phyloP scores from a whole-genome alignment of 169 alveolate species.

The Eimeria necatrix region DNA sequence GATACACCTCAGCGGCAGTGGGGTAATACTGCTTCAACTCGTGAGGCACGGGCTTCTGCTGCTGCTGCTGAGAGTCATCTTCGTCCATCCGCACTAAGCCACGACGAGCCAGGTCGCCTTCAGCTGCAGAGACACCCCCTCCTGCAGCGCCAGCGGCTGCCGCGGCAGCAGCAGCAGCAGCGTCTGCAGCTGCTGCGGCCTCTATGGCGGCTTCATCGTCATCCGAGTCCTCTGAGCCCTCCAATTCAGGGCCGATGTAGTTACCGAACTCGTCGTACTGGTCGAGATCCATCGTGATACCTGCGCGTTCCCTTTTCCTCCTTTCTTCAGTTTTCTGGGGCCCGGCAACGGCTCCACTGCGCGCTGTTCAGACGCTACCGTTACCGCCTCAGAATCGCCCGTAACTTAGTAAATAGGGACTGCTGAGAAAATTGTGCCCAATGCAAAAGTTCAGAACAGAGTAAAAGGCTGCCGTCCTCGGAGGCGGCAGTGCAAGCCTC shows the following conservation, averaged over 20 bases:
- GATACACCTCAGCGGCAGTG: slow-evolving; percentile 95
- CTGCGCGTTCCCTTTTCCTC: background rate
- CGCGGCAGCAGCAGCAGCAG: slow-evolving; percentile 82
- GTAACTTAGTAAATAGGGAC: background rate
- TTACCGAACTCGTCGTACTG: slow-evolving; percentile 99
- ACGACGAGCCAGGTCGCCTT: slow-evolving; percentile 67
- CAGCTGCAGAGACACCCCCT: slow-evolving; percentile 19
- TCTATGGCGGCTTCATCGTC: slow-evolving; percentile 86
- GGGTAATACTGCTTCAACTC: slow-evolving; percentile 97
- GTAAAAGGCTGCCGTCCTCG: background rate
- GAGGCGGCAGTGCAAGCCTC: background rate
- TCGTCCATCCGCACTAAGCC: slow-evolving; percentile 86
- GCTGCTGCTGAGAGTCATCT: slow-evolving; percentile 84
- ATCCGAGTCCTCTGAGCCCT: slow-evolving; percentile 87
- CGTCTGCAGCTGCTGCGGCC: slow-evolving; percentile 81
- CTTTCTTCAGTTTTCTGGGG: background rate
- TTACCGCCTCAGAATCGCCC: no score
- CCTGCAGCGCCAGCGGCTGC: slow-evolving; percentile 51
- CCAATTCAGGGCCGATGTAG: slow-evolving; percentile 96
- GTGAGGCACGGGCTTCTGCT: slow-evolving; percentile 90
- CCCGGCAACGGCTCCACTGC: no score
- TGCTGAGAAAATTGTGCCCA: background rate
- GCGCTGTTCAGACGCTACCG: no score
- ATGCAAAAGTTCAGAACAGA: background rate
- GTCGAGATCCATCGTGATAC: slow-evolving; percentile 76